Base-by-base conservation (phyloP, 2,329 filamentous ascomycete species). In the Hymenoscyphus fraxineus region DNA sequence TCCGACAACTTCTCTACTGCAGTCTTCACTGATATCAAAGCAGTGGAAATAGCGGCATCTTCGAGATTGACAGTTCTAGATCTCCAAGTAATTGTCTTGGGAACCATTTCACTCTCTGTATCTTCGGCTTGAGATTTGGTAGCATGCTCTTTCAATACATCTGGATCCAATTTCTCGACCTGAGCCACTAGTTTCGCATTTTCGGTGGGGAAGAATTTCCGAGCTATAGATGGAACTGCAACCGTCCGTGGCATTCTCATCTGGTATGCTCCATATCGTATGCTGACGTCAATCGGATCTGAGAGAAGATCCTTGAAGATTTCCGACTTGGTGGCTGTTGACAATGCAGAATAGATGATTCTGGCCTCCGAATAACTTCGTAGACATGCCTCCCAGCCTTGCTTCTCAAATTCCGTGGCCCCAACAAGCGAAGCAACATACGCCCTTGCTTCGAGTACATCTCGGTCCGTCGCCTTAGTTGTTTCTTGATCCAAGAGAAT, bases 221-320 rank as follows among this genome's bases (percentile, higher is more conserved):
- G 88, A 2, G 92, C 90, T 68, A 98, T 90, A 7, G 87, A 85
- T 0, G 89, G 84, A 59, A 97, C 88, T 2, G 93, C 88, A 62
- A 93, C 85, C 1, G 93, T 97, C 55, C 95, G 88, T 0, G 94
- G 91, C 39, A 96, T 85, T 75, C 94, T 90, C 75, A 93, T 84
- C 77, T 97, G 93, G 76, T 98, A 98, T 19, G 95, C 93, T 41
- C 93, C 93, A 76, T 96, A 98, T 68, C 94, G 89, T 72, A 99
- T 91, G 67, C 93, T 96, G 1, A 93, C 93, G 75, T 99, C 95
- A 67, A 97, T 88, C 4, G 91, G 96, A 72, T 91, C 88, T 58
- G 89, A 87, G 64, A 99, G 80, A 31, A 97, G 83, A 66, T 98
- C 94, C 74, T 91, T 93, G 81, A 92, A 95, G 41, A 90, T 81